Evolutionary conservation across 2,329 filamentous ascomycete genomes (phyloP).

Genomic region (Parastagonospora avenae): DNA sequence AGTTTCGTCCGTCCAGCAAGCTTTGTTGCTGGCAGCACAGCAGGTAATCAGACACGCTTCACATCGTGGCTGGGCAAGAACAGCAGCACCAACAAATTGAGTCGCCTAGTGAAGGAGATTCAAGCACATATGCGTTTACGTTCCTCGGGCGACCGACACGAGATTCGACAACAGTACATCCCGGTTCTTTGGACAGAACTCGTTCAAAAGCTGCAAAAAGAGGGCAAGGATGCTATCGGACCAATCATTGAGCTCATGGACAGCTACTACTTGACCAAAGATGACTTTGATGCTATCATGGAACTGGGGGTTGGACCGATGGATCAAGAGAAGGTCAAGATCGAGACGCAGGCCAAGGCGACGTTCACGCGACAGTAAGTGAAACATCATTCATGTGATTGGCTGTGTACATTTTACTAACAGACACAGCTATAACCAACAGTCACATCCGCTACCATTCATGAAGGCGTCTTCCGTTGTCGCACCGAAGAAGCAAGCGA

Average conservation of each 20-base stretch:
- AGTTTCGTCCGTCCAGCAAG: conserved; percentile 92
- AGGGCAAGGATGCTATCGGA: conserved; percentile 81
- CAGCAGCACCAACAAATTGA: conserved; percentile 76
- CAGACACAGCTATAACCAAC: conserved; percentile 75
- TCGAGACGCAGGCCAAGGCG: conserved; percentile 84
- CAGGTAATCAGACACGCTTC: conserved; percentile 70
- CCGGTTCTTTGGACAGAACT: conserved; percentile 84
- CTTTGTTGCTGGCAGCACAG: conserved; percentile 79
- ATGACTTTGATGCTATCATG: conserved; percentile 91
- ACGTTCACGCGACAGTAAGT: conserved; percentile 85
- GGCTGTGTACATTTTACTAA: conserved; percentile 10
- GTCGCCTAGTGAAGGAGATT: conserved; percentile 86
- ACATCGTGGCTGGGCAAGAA: conserved; percentile 95
- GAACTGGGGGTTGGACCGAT: conserved; percentile 90
- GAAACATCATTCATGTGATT: conserved; percentile 27
- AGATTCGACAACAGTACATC: conserved; percentile 92
- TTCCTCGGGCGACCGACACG: conserved; percentile 87
- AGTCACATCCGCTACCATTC: conserved; percentile 88
- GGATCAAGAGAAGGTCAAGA: conserved; percentile 73
- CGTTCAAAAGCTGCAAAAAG: conserved; percentile 72
- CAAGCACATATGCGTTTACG: conserved; percentile 96
- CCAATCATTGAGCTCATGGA: conserved; percentile 96
- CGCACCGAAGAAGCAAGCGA: conserved; percentile 71
- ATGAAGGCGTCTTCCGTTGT: conserved; percentile 86
- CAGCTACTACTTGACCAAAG: conserved; percentile 90